These are phyloP conservation scores for Blastosporella zonata DNA, from an alignment of 1,284 basidiomycete species.

Conservation along the genomic window DNA sequence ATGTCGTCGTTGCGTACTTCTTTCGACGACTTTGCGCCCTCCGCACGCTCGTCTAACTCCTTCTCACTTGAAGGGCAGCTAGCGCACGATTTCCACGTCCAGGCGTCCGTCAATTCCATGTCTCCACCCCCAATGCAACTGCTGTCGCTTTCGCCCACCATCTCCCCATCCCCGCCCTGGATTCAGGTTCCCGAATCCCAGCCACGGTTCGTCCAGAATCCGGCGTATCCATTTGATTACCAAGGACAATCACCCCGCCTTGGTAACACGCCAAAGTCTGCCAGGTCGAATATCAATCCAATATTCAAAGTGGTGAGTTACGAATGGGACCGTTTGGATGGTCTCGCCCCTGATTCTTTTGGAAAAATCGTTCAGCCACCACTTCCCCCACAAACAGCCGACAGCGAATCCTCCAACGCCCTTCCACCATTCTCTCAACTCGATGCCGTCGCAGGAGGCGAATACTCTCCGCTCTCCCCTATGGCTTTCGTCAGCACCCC, in stretches of 20 bases:
- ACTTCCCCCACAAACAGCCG: slow-evolving; percentile 43
- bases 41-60: slow-evolving; percentile 77
- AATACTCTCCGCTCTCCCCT: slow-evolving; percentile 60
- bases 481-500: slow-evolving; percentile 63
- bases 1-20: slow-evolving; percentile 71
- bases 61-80: slow-evolving; percentile 80
- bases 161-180: slow-evolving; percentile 56
- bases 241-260: slow-evolving; percentile 44
- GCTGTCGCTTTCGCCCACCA: slow-evolving; percentile 64
- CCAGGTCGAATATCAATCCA: slow-evolving; percentile 77
- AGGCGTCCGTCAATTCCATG: slow-evolving; percentile 68
- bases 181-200: slow-evolving; percentile 47
- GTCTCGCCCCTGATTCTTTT: slow-evolving; percentile 30
- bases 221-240: slow-evolving; percentile 42
- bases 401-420: slow-evolving; percentile 44
- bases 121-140: slow-evolving; percentile 74
- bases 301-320: slow-evolving; percentile 88
- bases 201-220: slow-evolving; percentile 23
- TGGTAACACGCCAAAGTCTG: slow-evolving; percentile 37
- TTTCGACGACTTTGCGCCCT: slow-evolving; percentile 70
- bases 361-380: slow-evolving; percentile 45
- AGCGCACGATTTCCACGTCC: slow-evolving; percentile 72
- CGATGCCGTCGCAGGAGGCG: slow-evolving; percentile 76
- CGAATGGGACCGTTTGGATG: slow-evolving; percentile 30
- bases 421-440: slow-evolving; percentile 75